Evolutionary conservation across 2,329 filamentous ascomycete species (phyloP).

Genomic region (Trichoderma sp.): DNA sequence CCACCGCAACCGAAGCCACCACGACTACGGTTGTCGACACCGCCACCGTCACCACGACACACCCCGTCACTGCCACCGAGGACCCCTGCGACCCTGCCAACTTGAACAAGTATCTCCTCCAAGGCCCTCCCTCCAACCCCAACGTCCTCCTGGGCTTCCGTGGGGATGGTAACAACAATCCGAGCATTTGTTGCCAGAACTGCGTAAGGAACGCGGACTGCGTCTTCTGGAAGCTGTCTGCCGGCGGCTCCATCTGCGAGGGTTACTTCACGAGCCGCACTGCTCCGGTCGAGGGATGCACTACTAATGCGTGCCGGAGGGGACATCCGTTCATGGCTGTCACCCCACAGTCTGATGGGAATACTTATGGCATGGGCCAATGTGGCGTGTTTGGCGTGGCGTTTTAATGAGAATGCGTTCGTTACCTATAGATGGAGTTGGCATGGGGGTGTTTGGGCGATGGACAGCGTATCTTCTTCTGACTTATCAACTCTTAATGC

Average conservation of each 20-base stretch:
- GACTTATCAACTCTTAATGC: background rate
- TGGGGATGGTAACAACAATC: background rate
- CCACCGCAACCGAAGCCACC: background rate
- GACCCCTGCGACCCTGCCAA: background rate
- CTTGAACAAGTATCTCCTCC: slow-evolving; percentile 3
- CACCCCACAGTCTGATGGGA: background rate
- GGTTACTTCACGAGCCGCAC: background rate
- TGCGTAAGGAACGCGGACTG: background rate
- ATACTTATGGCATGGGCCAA: background rate
- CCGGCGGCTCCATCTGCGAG: background rate
- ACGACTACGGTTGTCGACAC: background rate
- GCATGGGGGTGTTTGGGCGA: background rate
- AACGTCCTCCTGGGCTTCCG: background rate
- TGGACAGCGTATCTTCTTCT: background rate
- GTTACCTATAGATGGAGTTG: background rate
- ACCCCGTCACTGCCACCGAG: background rate
- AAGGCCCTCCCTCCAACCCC: slow-evolving; percentile 3
- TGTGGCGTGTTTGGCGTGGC: background rate
- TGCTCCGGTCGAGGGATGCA: background rate
- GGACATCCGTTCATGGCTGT: background rate
- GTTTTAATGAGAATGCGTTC: background rate
- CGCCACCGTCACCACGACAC: background rate
- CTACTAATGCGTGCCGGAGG: background rate
- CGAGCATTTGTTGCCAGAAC: background rate
- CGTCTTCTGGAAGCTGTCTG: background rate